Evolutionary conservation across 31 red algal species (phyloP).

Genomic region (Endocladia muricata): DNA sequence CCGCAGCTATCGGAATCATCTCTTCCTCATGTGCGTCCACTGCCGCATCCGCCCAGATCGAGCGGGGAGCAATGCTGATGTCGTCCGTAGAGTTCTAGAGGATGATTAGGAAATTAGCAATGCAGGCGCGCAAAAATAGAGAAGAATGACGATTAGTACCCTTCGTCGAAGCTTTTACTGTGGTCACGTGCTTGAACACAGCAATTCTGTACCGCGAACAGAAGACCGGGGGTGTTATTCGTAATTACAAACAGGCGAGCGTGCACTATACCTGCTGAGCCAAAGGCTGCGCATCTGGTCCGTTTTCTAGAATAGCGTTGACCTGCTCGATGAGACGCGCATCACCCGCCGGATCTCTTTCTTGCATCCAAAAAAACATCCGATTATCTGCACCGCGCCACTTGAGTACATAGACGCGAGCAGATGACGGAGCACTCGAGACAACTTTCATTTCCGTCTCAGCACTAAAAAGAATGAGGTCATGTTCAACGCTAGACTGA

Average conservation of each 20-base stretch:
- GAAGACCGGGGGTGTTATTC: background rate
- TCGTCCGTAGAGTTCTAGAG: too few species aligned
- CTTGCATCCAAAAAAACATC: slow-evolving; percentile 78
- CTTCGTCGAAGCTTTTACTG: too few species aligned
- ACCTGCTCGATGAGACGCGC: slow-evolving; percentile 24
- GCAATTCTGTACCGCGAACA: background rate
- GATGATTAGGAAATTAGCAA: background rate
- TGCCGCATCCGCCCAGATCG: too few species aligned
- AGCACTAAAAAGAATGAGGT: slow-evolving; percentile 62
- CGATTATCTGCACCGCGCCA: slow-evolving; percentile 48
- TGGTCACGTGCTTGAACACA: background rate
- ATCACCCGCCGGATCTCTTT: slow-evolving; percentile 39
- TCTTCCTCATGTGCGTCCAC: too few species aligned
- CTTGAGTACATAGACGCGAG: slow-evolving; percentile 70
- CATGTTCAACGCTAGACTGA: slow-evolving; percentile 24
- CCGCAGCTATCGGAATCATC: too few species aligned
- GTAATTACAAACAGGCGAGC: background rate
- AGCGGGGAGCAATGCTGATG: background rate
- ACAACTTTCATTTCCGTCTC: slow-evolving; percentile 46
- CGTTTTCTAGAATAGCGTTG: slow-evolving; percentile 52
- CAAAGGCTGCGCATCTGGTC: too few species aligned
- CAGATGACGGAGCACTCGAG: slow-evolving; percentile 25
- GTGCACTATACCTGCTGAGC: slow-evolving; percentile 58
- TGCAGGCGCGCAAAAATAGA: background rate
- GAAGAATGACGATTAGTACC: background rate